Conservation (phyloP, 768 basidiomycete species). For the Cubamyces lactineus region DNA sequence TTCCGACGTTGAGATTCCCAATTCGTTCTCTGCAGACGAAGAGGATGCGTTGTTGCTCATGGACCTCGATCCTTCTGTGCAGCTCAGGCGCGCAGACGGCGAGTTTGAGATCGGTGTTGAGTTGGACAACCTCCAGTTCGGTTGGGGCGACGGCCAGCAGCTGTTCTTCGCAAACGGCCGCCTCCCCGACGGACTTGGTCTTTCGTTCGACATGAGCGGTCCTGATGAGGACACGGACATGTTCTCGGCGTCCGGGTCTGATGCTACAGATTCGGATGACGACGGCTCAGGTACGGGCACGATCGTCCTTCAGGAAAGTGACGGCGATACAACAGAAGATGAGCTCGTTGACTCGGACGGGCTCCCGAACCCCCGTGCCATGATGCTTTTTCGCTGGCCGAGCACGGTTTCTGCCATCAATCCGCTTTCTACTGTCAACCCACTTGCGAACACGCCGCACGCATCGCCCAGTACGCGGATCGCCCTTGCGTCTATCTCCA, state of each 20-base stretch:
- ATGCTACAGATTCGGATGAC: conserved; percentile 47
- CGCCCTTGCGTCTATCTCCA: conserved; percentile 33
- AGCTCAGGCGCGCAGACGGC: conserved; percentile 28
- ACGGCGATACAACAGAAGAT: conserved; percentile 82
- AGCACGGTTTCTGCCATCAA: conserved; percentile 62
- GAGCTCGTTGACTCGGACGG: conserved; percentile 79
- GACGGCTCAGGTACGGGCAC: conserved; percentile 40
- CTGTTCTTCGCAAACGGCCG: conserved; percentile 26
- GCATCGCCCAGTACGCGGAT: conserved; percentile 32
- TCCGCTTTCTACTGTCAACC: conserved; percentile 75
- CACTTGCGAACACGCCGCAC: conserved; percentile 37
- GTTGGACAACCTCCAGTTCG: conserved; percentile 33
- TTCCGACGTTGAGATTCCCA: conserved; percentile 28
- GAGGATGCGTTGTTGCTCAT: conserved; percentile 34
- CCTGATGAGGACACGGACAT: conserved; percentile 44
- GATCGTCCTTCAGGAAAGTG: conserved; percentile 43
- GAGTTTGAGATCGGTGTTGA: conserved; percentile 34
- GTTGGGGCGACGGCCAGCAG: conserved; percentile 29
- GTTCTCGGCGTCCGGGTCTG: conserved; percentile 51
- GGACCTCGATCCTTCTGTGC: conserved; percentile 34
- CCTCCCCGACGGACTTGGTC: conserved; percentile 17
- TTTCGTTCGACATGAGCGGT: conserved; percentile 34
- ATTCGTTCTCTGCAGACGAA: conserved; percentile 33
- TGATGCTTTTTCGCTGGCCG: conserved; percentile 72
- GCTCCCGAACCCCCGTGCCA: conserved; percentile 74